Conservation (phyloP, 176 grass and related monocot species). For the Ensete ventricosum region DNA sequence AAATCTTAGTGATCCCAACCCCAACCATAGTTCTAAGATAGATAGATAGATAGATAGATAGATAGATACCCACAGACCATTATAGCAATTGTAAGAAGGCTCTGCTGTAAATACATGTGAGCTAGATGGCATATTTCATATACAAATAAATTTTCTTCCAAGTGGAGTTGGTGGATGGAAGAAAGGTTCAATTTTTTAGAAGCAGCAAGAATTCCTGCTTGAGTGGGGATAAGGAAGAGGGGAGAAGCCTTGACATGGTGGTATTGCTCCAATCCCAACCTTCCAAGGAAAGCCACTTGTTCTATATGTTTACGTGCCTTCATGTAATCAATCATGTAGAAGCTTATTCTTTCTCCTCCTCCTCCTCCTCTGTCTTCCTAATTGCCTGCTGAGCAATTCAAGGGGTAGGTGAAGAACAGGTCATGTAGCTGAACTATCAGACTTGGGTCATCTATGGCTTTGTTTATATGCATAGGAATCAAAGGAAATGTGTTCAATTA, state of each 20-base stretch:
- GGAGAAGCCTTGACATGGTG: background rate
- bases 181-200: background rate
- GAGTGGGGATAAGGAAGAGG: background rate
- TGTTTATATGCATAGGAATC: background rate
- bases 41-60: too few relatives aligned
- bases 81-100: background rate
- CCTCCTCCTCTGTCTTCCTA: background rate
- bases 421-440: background rate
- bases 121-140: background rate
- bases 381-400: background rate
- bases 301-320: background rate
- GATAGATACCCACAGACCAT: too few relatives aligned
- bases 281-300: background rate
- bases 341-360: background rate
- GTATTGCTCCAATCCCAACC: conserved; percentile 1
- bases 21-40: too few relatives aligned
- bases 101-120: background rate
- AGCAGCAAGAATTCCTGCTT: background rate
- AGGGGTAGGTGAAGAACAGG: background rate
- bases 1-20: too few relatives aligned
- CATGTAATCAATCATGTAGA: background rate
- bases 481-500: background rate
- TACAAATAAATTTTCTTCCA: too few relatives aligned
- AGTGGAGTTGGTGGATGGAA: too few relatives aligned
- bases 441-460: too few relatives aligned